Base-by-base conservation (phyloP, 2,329 filamentous ascomycete genomes). In the Curvularia sp. region DNA sequence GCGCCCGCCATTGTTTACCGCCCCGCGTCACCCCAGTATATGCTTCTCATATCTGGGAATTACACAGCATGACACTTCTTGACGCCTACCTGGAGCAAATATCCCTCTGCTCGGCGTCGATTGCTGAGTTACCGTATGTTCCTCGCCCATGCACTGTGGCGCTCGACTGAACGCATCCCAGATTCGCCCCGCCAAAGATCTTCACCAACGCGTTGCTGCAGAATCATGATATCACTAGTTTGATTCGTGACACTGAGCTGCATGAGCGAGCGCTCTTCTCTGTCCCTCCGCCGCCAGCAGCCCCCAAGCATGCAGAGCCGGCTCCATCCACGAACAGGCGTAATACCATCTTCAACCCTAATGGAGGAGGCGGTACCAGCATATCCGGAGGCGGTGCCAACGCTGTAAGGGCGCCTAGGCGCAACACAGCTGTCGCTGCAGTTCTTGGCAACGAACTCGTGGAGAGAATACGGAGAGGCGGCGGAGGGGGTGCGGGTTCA, bases 201-300 rank as follows among this genome's bases (percentile, higher is more conserved):
- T 99, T 98, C 80, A 95, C 93, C 67, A 97, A 96, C 76, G 93
- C 95, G 32, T 85, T 99, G 38, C 87, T 98, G 48, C 88, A 89
- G 55, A 88, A 88, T 66, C 89, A 93, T 77, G 95, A 99, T 77
- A 98, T 99, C 68, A 98, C 95, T 3, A 87, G 91, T 12, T 82
- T 99, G 47, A 97, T 99, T 71, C 91, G 95, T 60, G 95, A 99
- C 76, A 97, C 94, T 3, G 95, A 99, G 78, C 81, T 90, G 21
- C 94, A 98, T 79, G 95, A 99, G 77, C 90, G 93, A 71, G 94
- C 94, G 6, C 87, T 99, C 18, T 99, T 98, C 81, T 96, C 94
- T 36, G 89, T 97, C 0, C 93, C 94, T 1, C 87, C 91, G 0
- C 86, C 90, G 0, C 83, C 84, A 72, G 39, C 80, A 70, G 49